A percentile compares a stretch with the other conserved stretches of the same genome.
phyloP scores from a whole-genome alignment of 345 rosid species.

The Microcos paniculata region DNA sequence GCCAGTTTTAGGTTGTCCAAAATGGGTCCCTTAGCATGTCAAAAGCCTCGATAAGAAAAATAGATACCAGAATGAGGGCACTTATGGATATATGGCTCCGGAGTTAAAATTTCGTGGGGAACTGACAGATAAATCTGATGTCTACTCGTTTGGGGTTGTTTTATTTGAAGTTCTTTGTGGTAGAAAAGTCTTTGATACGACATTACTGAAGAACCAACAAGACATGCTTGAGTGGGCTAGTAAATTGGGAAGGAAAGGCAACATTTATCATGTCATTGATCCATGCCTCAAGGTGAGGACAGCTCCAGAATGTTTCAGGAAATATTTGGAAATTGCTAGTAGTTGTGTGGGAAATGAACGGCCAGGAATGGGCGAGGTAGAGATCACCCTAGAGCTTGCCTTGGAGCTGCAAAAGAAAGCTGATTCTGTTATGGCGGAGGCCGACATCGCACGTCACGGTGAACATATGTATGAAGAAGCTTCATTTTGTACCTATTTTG shows the following conservation, averaged over 20 bases:
- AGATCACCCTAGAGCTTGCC: constrained; percentile 4
- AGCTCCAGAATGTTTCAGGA: constrained; percentile 11
- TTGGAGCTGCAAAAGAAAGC: constrained; percentile 12
- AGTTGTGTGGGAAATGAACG: constrained; percentile 9
- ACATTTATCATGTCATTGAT: not conserved
- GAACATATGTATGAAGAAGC: not conserved
- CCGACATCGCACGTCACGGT: no score
- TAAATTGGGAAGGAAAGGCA: not conserved
- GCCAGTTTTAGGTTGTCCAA: constrained; percentile 29
- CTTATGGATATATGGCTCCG: constrained; percentile 31
- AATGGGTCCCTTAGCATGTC: constrained; percentile 22
- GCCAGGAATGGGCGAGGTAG: constrained; percentile 14
- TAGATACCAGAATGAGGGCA: constrained; percentile 23
- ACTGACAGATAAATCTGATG: constrained; percentile 32
- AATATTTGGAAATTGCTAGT: constrained; percentile 2
- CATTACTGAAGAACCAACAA: no score
- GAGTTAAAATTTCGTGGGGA: no score
- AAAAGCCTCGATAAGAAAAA: not conserved
- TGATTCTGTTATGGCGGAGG: constrained; percentile 3
- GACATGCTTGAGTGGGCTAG: not conserved
- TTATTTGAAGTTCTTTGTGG: constrained; percentile 34
- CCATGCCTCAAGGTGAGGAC: not conserved
- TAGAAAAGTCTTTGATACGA: not conserved
- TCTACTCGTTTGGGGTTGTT: constrained; percentile 36
- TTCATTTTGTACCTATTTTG: not conserved